Evolutionary conservation across 768 basidiomycete species (phyloP), one percentile per base, ranked within the genome.

Genomic region (Boletellus emodensis): DNA sequence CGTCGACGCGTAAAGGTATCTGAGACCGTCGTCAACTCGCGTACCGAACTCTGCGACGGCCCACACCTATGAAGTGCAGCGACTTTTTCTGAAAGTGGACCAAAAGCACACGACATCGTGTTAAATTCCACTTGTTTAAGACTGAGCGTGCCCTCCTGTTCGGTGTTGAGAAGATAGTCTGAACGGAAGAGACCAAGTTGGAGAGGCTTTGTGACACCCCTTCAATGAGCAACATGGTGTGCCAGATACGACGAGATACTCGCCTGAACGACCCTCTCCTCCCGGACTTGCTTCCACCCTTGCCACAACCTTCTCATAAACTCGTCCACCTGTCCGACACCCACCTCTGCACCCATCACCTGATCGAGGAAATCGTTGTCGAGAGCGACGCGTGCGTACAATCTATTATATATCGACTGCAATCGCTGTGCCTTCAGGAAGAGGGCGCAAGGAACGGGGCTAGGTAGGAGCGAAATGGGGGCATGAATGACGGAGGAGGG

Each of bases 61-160:
- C 43, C 57, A 89, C 87, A 93, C 91, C 84, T 76, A 69, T 98
- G 95, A 63, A 97, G 66, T 20, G 81, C 79, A 4, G 86, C 75
- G 10, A 77, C 72, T 34, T 74, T 76, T 54, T 88, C 75, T 0
- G 89, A 89, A 13, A 97, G 74, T 1, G 84, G 62, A 0, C 93
- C 95, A 65, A 97, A 95, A 1, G 93, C 94, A 0, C 85, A 82
- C 3, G 94, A 91, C 55, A 97, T 94, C 9, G 95, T 96, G 64
- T 99, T 99, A 72, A 97, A 96, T 66, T 99, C 95, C 37, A 98
- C 95, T 70, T 99, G 95, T 65, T 94, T 95, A 55, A 99, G 68
- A 6, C 71, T 68, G 13, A 74, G 60, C 13, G 17, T 18, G 12
- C 38, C 62, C 26, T 70, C 64, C 0, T 58, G 56, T 2, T 75